Evolutionary conservation across 169 alveolate genomes (phyloP).

Genomic region (Plasmodium coatneyi): DNA sequence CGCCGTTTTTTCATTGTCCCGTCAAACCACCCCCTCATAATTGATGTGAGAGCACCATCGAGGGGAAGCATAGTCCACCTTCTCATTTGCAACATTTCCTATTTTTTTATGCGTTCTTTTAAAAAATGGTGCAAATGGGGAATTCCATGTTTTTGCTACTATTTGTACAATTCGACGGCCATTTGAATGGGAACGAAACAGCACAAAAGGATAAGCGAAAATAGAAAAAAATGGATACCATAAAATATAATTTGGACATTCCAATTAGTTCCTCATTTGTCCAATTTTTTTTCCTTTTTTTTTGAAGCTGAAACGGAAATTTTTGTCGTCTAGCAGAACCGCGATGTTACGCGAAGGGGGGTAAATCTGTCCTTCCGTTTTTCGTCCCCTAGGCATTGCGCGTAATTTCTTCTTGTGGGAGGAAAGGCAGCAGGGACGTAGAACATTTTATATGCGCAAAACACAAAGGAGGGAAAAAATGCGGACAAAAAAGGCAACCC

Average conservation of each 20-base stretch:
- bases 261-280: too few species aligned
- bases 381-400: not conserved
- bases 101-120: not conserved
- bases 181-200: not conserved
- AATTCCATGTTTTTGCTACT: not conserved
- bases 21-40: not conserved
- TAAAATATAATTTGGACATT: not conserved
- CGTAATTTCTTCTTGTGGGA: not conserved
- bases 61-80: not conserved
- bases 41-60: not conserved
- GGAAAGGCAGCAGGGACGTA: not conserved
- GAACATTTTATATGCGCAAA: not conserved
- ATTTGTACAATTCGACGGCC: not conserved
- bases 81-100: not conserved
- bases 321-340: not conserved
- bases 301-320: not conserved
- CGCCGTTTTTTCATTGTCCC: not conserved
- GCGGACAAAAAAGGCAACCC: not conserved
- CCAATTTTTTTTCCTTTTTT: not conserved
- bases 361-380: not conserved
- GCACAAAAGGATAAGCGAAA: not conserved
- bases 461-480: too few species aligned
- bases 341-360: not conserved
- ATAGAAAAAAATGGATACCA: not conserved
- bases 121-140: not conserved